phyloP scores from a whole-genome alignment of 176 grass and related monocot genomes.

The Aegilops longissima region DNA sequence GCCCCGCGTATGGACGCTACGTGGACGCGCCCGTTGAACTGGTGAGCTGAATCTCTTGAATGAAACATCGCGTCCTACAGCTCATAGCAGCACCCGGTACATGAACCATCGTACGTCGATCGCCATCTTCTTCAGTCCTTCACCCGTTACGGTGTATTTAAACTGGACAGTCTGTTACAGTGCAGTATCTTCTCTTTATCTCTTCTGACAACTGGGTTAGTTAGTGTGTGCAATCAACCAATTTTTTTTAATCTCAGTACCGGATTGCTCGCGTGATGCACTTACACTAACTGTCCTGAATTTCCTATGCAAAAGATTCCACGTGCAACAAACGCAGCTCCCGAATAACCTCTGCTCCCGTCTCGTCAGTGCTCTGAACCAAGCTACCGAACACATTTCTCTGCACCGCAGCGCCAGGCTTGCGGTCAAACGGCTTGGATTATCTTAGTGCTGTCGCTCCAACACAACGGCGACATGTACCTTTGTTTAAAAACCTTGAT shows the following conservation, averaged over 20 bases:
- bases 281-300: not conserved
- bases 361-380: not conserved
- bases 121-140: not conserved
- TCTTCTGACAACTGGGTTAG: not conserved
- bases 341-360: not conserved
- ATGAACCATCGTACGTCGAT: not conserved
- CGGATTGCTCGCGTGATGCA: not conserved
- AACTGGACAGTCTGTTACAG: not conserved
- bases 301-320: not conserved
- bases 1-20: not conserved
- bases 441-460: not conserved
- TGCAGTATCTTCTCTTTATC: not conserved
- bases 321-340: not conserved
- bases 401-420: constrained; percentile 20
- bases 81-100: not conserved
- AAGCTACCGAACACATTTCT: not conserved
- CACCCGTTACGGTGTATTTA: not conserved
- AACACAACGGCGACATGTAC: not conserved
- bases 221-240: no score
- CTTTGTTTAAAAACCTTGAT: not conserved
- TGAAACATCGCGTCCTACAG: not conserved
- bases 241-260: not conserved
- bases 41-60: not conserved
- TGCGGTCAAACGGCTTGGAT: constrained; percentile 26
- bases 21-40: not conserved